Percentiles rank a stretch among this genome's conserved stretches.
These are phyloP conservation scores for Poa annua DNA, from an alignment of 176 grass and related monocot genomes.

Conservation along the genomic window DNA sequence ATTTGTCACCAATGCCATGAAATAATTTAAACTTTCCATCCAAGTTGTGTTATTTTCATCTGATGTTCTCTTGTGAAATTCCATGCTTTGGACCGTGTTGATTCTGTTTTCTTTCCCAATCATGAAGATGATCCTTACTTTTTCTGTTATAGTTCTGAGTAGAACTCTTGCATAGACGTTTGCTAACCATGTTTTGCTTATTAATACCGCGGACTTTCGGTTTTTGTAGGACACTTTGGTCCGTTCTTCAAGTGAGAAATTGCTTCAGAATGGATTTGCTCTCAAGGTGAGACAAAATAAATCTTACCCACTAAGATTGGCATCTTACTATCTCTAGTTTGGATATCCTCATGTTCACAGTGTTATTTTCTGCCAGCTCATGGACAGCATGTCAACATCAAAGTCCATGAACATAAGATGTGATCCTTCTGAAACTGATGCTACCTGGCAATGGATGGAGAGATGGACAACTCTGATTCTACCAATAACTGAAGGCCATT, in stretches of 20 bases:
- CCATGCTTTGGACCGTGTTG: not conserved
- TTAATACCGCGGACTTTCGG: not conserved
- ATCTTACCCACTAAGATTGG: conserved; percentile 11
- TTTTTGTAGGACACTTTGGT: conserved; percentile 45
- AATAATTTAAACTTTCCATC: conserved; percentile 12
- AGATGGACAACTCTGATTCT: conserved; percentile 74
- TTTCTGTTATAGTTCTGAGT: conserved; percentile 4
- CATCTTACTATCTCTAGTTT: conserved; percentile 26
- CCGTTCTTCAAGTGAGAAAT: conserved; percentile 61
- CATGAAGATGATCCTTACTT: not conserved
- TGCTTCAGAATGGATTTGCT: conserved; percentile 85
- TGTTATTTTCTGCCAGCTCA: conserved; percentile 68
- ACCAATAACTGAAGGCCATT: conserved; percentile 15
- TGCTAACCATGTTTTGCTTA: not conserved
- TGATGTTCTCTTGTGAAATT: conserved; percentile 6
- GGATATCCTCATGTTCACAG: conserved; percentile 40
- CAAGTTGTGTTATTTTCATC: not conserved
- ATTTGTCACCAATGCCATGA: not conserved
- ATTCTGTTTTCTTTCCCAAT: conserved; percentile 17
- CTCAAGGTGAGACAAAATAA: conserved; percentile 61
- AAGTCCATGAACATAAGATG: conserved; percentile 81
- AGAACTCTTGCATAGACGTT: not conserved
- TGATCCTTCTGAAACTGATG: conserved; percentile 82
- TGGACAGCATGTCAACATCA: conserved; percentile 56
- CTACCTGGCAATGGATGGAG: conserved; percentile 91